These are phyloP conservation scores for Calonectria hawksworthii DNA, from an alignment of 2,329 filamentous ascomycete species.

Conservation along the genomic window DNA sequence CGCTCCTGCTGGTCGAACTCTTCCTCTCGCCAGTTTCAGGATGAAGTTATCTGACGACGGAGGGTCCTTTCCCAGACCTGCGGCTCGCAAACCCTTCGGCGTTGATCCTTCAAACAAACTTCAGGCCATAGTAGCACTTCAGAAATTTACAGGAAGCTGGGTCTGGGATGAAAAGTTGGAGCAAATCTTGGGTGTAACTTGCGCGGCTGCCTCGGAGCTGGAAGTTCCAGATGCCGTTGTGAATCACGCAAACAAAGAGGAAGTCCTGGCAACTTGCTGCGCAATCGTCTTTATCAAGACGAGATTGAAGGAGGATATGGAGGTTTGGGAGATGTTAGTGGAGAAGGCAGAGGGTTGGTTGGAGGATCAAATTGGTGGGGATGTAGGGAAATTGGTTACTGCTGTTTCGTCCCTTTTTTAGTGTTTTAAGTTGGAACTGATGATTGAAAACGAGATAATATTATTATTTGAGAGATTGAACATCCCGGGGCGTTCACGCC, in stretches of 20 bases:
- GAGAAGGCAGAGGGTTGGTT: constrained; percentile 71
- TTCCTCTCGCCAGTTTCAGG: background rate
- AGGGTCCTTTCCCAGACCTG: background rate
- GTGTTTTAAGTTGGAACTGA: background rate
- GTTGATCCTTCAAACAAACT: constrained; percentile 24
- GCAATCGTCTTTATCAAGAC: constrained; percentile 57
- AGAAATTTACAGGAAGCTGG: constrained; percentile 56
- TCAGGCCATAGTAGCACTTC: constrained; percentile 63
- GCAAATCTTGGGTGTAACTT: constrained; percentile 39
- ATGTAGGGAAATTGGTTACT: background rate
- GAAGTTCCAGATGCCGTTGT: constrained; percentile 1
- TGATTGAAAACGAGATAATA: background rate
- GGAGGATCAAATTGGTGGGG: constrained; percentile 27
- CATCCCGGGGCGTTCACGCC: no score
- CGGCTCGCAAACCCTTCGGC: background rate
- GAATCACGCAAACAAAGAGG: background rate
- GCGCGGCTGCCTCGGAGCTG: constrained; percentile 14
- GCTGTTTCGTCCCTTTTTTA: background rate
- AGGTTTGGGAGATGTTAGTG: constrained; percentile 75
- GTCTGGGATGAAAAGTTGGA: constrained; percentile 45
- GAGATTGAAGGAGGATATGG: constrained; percentile 59
- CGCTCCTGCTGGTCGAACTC: background rate
- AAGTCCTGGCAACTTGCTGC: constrained; percentile 47
- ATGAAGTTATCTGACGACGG: background rate
- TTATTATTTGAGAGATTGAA: background rate